Base-by-base conservation (phyloP, 768 basidiomycete genomes). In the Lactarius sanguifluus region DNA sequence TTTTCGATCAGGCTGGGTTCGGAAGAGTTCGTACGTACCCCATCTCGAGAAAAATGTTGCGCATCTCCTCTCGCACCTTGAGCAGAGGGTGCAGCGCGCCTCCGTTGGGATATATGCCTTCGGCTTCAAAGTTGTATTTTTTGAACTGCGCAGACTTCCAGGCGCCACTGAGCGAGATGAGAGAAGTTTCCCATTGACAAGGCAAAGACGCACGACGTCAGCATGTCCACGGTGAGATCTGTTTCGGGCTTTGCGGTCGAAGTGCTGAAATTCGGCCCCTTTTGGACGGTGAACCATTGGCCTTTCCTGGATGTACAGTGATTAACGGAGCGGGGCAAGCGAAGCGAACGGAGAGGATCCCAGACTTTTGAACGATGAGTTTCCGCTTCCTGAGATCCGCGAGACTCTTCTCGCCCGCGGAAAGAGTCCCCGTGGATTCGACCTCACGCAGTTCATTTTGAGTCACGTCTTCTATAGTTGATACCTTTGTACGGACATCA, bases 1-100 rank as follows among this genome's bases (percentile, higher is more conserved):
- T 0, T 30, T 30, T 47, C 3, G 6, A 36, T 67, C 58, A 64
- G 32, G 59, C 28, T 18, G 32, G 60, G 63, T 15, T 54, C 5
- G 61, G 32, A 7, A 32, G 41, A 56, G 41, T 55, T n/a, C 7
- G 69, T 38, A 13, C 36, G 12, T 38, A 98, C 96, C 97, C 97
- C 96, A 98, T 98, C 77, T 99, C 97, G 71, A 99, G 83, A 83
- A 99, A 99, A 73, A 98, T 98, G 76, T 91, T 91, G 61, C 96
- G 85, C 74, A 99, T 93, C 77, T 99, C 97, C 78, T 98, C 97
- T 64, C 97, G 84, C 30, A 99, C 97, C 81, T 98, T 98, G 65
- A 99, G 85, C 40, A 99, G 82, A 18, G 97, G 97, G 77, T 98
- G 97, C 36, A 98, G 81, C 16, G 96, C 94, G 47, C 97, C 97